A percentile compares a stretch with the other conserved stretches of the same genome.
These are phyloP conservation scores for Ganoderma leucocontextum DNA, from an alignment of 1,284 basidiomycete genomes.

Conservation along the genomic window DNA sequence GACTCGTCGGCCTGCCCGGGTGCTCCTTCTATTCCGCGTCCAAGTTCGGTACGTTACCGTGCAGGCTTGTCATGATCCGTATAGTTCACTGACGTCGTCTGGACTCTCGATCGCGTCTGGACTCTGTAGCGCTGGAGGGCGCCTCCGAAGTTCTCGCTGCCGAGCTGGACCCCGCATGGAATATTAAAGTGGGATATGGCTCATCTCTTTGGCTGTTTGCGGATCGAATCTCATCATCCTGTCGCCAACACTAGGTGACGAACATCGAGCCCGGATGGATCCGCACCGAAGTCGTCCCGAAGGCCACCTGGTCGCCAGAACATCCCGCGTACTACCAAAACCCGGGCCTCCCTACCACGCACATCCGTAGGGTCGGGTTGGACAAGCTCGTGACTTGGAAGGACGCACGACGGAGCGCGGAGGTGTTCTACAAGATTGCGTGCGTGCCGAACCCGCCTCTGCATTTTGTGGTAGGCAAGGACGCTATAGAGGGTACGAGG, in stretches of 20 bases:
- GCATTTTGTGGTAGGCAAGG: slow-evolving; percentile 22
- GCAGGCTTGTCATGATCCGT: not conserved
- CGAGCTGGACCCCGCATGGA: slow-evolving; percentile 49
- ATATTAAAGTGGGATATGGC: slow-evolving; percentile 44
- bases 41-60: slow-evolving; percentile 34
- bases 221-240: not conserved
- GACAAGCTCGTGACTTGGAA: not conserved
- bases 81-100: not conserved
- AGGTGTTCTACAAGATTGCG: slow-evolving; percentile 24
- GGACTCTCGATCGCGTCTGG: too few species aligned
- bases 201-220: not conserved
- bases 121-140: slow-evolving; percentile 37
- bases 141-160: slow-evolving; percentile 40
- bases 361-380: slow-evolving; percentile 3
- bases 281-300: slow-evolving; percentile 8
- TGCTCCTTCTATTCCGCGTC: slow-evolving; percentile 44
- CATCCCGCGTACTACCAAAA: slow-evolving; percentile 29
- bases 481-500: slow-evolving; percentile 18
- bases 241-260: slow-evolving; percentile 5
- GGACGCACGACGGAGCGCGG: slow-evolving; percentile 16
- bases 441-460: slow-evolving; percentile 18
- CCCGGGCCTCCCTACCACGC: slow-evolving; percentile 15
- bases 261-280: slow-evolving; percentile 24
- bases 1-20: slow-evolving; percentile 35
- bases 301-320: slow-evolving; percentile 8